Evolutionary conservation across 2,329 filamentous ascomycete species (phyloP).

Genomic region (Neonectria faginata): DNA sequence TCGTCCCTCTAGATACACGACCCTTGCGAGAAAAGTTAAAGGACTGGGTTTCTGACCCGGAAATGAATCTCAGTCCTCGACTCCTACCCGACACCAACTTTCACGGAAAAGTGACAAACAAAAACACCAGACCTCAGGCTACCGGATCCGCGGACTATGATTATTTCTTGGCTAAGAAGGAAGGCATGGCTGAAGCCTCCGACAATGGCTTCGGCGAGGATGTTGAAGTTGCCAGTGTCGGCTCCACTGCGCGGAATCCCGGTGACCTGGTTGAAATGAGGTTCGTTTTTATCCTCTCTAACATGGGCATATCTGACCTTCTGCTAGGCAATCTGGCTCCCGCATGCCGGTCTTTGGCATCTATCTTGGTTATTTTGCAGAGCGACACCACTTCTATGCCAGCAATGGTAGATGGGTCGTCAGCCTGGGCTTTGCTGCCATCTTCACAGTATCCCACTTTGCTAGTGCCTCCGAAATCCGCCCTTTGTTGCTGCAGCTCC

Average conservation of each 20-base stretch:
- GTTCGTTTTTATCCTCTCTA: conserved; percentile 39
- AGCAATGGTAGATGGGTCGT: conserved; percentile 63
- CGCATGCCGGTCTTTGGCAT: conserved; percentile 63
- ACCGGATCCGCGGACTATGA: conserved; percentile 50
- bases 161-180: conserved; percentile 40
- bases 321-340: conserved; percentile 49
- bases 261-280: conserved; percentile 66
- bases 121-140: conserved; percentile 49
- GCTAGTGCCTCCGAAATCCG: conserved; percentile 55
- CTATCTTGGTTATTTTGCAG: conserved; percentile 64
- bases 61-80: conserved; percentile 13
- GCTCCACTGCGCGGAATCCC: conserved; percentile 46
- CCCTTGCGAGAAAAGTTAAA: conserved; percentile 40
- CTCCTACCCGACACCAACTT: conserved; percentile 43
- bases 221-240: conserved; percentile 42
- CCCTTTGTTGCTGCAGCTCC: conserved; percentile 51
- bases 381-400: conserved; percentile 66
- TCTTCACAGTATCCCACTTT: conserved; percentile 65
- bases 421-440: conserved; percentile 55
- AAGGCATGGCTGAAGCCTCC: conserved; percentile 41
- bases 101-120: conserved; percentile 47
- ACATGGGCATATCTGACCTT: conserved; percentile 26
- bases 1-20: conserved; percentile 22
- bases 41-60: conserved; percentile 33
- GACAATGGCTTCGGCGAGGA: conserved; percentile 47